Evolutionary conservation across 306 rosid species (phyloP), one percentile per base, ranked within the genome.

Genomic region (Vigna angularis): DNA sequence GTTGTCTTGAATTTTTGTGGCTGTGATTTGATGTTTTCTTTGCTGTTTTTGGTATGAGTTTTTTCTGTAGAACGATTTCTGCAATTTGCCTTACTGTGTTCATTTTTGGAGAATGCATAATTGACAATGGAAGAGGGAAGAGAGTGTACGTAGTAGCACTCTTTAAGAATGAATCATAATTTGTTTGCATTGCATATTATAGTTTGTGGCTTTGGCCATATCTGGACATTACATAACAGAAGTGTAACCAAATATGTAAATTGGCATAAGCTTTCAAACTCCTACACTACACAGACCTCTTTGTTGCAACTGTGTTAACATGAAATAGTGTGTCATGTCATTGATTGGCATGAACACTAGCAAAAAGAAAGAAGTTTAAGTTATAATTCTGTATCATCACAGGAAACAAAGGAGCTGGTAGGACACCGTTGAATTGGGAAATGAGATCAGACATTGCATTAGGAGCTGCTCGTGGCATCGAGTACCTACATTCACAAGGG

Each of bases 361-460:
- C 70, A 30, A 22, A 57, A 68, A 20, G 51, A 44, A 64, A 72
- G 45, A 71, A 58, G 14, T 34, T 24, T 47, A 7, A 22, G 7
- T 65, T 53, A 38, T 34, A 10, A 71, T 68, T 70, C 34, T 26
- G 32, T 18, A 44, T 44, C 18, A 18, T 73, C 66, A 18, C 78
- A 90, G 94, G 94, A 65, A 87, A 86, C 90, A 87, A 82, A 78
- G 91, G 90, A 66, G 80, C 86, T 0, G 94, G 91, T 16, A 84
- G 90, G 59, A 90, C 86, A 44, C 94, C 94, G 24, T 32, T 90
- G 83, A 90, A 83, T 76, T 87, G 94, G 94, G 89, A 86, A 74
- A 83, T 84, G 53, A 86, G 94, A 77, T 78, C 86, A 51, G 74
- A 80, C 73, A 87, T 90, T 82, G 94, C 94, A 9, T 80, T 79